A percentile compares a stretch with the other conserved stretches of the same genome.
Conservation (phyloP, 2,329 filamentous ascomycete species). For the Sclerotinia subarctica region DNA sequence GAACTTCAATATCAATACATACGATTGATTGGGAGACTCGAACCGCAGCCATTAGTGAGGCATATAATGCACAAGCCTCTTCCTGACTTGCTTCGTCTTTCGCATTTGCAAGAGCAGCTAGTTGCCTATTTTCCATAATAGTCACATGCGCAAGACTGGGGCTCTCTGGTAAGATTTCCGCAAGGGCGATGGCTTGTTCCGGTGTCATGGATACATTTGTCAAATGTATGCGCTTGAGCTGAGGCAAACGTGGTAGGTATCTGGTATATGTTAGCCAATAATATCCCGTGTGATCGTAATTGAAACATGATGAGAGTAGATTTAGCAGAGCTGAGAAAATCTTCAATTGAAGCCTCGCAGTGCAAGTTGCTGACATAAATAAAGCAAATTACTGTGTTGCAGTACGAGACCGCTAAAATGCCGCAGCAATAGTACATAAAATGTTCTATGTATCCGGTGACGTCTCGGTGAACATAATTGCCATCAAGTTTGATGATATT, state of each 20-base stretch:
- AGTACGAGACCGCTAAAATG: slow-evolving; percentile 7
- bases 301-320: background rate
- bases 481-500: background rate
- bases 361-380: slow-evolving; percentile 9
- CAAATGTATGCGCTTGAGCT: slow-evolving; percentile 81
- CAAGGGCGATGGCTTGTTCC: slow-evolving; percentile 85
- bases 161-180: slow-evolving; percentile 85
- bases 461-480: background rate
- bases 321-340: slow-evolving; percentile 13
- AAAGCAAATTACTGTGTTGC: slow-evolving; percentile 15
- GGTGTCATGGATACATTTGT: slow-evolving; percentile 79
- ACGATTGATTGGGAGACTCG: slow-evolving; percentile 80
- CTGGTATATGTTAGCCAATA: slow-evolving; percentile 38
- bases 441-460: background rate
- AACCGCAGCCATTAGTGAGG: slow-evolving; percentile 83
- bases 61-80: slow-evolving; percentile 90
- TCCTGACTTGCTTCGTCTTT: slow-evolving; percentile 79
- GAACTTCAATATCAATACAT: slow-evolving; percentile 88
- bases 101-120: slow-evolving; percentile 69
- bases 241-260: slow-evolving; percentile 74
- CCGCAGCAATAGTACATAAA: background rate
- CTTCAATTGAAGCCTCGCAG: background rate
- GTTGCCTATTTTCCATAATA: slow-evolving; percentile 74
- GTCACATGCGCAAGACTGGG: slow-evolving; percentile 80
- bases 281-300: background rate